These are phyloP conservation scores for Arthroderma sp. DNA, from an alignment of 2,329 filamentous ascomycete genomes.

Conservation along the genomic window DNA sequence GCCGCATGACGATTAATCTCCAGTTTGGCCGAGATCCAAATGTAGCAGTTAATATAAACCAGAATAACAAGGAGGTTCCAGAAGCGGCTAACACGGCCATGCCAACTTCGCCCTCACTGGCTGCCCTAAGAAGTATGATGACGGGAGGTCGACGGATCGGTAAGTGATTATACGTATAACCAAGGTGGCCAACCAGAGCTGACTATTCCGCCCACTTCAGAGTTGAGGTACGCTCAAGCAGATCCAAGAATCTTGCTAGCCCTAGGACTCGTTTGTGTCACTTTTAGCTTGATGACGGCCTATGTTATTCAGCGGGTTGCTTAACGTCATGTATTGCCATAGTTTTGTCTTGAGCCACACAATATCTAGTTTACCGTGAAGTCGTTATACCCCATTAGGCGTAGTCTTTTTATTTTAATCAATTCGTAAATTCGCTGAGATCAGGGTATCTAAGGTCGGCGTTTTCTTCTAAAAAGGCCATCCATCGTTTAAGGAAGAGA, in stretches of 20 bases:
- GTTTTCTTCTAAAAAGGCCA: conserved; percentile 78
- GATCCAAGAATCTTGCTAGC: background rate
- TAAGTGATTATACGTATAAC: background rate
- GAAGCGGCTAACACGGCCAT: background rate
- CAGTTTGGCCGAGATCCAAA: background rate
- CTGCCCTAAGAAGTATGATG: too few relatives aligned
- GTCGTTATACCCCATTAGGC: background rate
- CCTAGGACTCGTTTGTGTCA: background rate
- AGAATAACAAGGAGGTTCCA: background rate
- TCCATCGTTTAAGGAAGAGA: conserved; percentile 78
- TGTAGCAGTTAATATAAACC: background rate
- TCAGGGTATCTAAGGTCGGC: conserved; percentile 85
- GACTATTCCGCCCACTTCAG: background rate
- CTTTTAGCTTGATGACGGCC: background rate
- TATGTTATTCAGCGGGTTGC: background rate
- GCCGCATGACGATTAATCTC: background rate
- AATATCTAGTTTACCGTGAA: background rate
- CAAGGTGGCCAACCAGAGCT: background rate
- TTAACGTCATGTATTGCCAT: background rate
- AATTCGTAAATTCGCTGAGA: conserved; percentile 26
- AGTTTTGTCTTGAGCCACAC: background rate
- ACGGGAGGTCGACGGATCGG: background rate
- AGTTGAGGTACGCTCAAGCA: background rate
- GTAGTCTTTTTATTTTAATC: background rate
- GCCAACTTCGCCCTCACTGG: background rate